Evolutionary conservation across 805 yeast genomes (phyloP).

Genomic region (Candida manassasensis): DNA sequence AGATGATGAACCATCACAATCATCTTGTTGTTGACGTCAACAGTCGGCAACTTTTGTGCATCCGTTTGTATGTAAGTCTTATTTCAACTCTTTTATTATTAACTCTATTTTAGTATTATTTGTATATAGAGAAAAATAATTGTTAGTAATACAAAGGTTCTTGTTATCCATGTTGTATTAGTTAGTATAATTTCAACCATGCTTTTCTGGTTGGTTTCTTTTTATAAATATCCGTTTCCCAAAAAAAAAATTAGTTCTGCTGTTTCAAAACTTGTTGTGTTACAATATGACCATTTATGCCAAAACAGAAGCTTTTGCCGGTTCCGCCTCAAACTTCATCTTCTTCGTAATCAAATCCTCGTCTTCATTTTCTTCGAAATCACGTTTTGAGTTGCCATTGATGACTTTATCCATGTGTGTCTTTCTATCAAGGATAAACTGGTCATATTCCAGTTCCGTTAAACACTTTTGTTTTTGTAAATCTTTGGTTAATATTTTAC

Average conservation of each 20-base stretch:
- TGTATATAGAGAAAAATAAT: constrained; percentile 3
- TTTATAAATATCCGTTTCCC: too few relatives aligned
- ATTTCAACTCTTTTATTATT: neutral
- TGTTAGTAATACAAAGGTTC: neutral
- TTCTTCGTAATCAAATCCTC: neutral
- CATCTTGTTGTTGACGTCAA: neutral
- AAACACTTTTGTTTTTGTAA: constrained; percentile 26
- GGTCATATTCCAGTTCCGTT: constrained; percentile 11
- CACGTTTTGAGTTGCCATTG: neutral
- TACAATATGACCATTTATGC: neutral
- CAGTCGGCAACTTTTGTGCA: neutral
- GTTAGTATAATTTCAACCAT: too few relatives aligned
- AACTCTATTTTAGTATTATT: constrained; percentile 3
- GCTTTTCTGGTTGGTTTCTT: too few relatives aligned
- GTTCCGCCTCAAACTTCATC: neutral
- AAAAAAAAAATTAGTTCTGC: too few relatives aligned
- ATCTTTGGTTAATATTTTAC: constrained; percentile 27
- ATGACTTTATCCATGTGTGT: constrained; percentile 5
- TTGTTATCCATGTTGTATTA: too few relatives aligned
- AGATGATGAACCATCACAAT: neutral
- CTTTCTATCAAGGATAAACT: constrained; percentile 6
- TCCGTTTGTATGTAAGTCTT: neutral
- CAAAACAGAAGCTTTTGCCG: neutral
- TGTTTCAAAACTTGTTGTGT: too few relatives aligned
- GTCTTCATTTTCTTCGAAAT: neutral